Base-by-base conservation (phyloP, 768 basidiomycete genomes). In the Pleurotus cornucopiae region DNA sequence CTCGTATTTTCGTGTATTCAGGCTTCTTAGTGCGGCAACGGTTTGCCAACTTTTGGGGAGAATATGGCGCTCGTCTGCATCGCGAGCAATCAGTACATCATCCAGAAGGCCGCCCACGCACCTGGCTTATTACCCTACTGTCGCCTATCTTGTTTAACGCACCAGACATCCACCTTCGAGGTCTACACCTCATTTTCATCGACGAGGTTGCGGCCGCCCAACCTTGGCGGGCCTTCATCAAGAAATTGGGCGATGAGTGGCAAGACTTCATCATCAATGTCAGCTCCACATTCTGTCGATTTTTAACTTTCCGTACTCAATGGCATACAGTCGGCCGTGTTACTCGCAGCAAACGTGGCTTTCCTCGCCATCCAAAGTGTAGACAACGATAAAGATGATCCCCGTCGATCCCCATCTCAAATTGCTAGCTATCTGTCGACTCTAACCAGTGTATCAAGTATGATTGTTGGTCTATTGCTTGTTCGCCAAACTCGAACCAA, bases 311-410 rank as follows among this genome's bases (percentile, higher is more conserved):
- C 30, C 30, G n/a, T 12, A 30, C 6, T 38, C 14, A 25, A 39
- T 46, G 18, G 46, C 18, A 48, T 51, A 25, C 54, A 82, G 81
- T 73, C 76, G 0, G 74, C 78, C 1, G 76, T 83, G 1, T 67
- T 83, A 1, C 62, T 83, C 23, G 75, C 72, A 18, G 76, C 75
- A 9, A 79, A 81, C 46, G 73, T 83, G 3, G 74, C 71, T 0
- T 78, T 81, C 58, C 68, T 84, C 9, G 73, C 78, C 0, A 77
- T 83, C 37, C 69, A 73, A 26, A 70, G 73, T 18, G 72, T 76
- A 12, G 74, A 61, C 43, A 59, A 59, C 18, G 23, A 6, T 6
- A 34, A 38, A 16, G 62, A 61, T 5, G 57, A 38, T 30, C 55
- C 16, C 2, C 37, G 26, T 25, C 61, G 70, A 12, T 65, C 62